Evolutionary conservation across 805 yeast genomes (phyloP), one percentile per base, ranked within the genome.

Genomic region (Myxozyma mucilagina): DNA sequence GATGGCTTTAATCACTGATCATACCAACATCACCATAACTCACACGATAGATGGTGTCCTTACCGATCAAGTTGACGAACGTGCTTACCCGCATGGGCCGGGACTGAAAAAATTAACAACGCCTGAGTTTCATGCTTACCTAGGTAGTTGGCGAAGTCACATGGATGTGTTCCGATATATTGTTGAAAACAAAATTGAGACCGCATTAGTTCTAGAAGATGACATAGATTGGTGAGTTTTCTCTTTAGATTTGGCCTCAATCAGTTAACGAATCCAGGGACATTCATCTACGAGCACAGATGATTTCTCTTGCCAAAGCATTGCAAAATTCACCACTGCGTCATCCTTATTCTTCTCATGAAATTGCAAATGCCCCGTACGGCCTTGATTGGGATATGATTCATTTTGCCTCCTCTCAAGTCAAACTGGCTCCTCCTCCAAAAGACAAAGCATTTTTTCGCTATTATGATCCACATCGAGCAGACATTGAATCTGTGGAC

Each of bases 361-460:
- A 57, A 31, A 18, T 36, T n/a, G 34, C 9, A 32, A 51, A 41
- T 34, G 55, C 60, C 18, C 60, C 60, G 31, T 57, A 57, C 53
- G 60, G 60, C 18, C 53, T 51, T n/a, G 60, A 57, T 43, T 57
- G 60, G 60, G 60, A 57, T 31, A 57, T 50, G 39, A 42, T 57
- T 18, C 60, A 57, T 34, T 16, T 57, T 5, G 60, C 54, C n/a
- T 8, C 35, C 18, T 56, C 59, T 5, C 47, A 42, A 14, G 48
- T 50, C 36, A 20, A 42, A 29, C 8, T 34, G 16, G 54, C 59
- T 2, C 53, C 54, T n/a, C 7, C 43, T 10, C 54, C 59, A 1
- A 45, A 38, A 9, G 16, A 48, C 41, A 47, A 47, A 35, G 58
- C 53, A 5, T 47, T 38, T 24, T 5, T 39, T 9, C 31, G 35